Base-by-base conservation (phyloP, 2,329 filamentous ascomycete genomes). In the Stromatinia cepivora region DNA sequence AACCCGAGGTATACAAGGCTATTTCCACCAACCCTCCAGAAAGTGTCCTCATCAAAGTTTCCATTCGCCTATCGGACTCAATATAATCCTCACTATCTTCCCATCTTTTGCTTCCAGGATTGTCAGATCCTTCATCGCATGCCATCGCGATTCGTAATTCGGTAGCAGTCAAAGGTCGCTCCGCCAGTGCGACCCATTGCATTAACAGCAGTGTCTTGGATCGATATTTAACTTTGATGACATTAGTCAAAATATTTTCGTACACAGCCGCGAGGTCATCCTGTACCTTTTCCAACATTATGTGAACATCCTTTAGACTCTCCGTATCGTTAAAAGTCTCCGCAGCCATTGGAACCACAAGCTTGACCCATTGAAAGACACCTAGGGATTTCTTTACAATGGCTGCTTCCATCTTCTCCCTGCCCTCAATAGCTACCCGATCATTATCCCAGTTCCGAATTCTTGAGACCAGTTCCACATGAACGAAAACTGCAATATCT, bases 321-420 rank as follows among this genome's bases (percentile, higher is more conserved):
- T 42, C 72, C 58, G 31, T 72, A 25, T 62, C 59, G 50, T 71
- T 62, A 4, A 54, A 28, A n/a, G 31, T 61, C n/a, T 70, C 20
- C 3, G 66, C 45, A n/a, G 39, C 56, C 34, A 70, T 34, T 13
- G 31, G 39, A 66, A 74, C 42, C 0, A 79, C 78, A 17, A 82
- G 73, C n/a, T 45, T 64, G 0, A 79, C 79, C 81, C 80, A 82
- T 53, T 80, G 71, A 66, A 81, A 81, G 9, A 81, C 69, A 1
- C 80, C 79, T 0, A 64, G 17, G 1, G 80, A 77, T 15, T 73
- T 73, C 8, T 66, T 7, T 1, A 70, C 74, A 50, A 81, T 79
- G 0, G 72, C 25, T 4, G 70, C 36, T n/a, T 72, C 34, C 53
- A 79, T 71, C 0, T 57, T 28, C 6, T 10, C 39, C 63, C 28